Evolutionary conservation across 257 asterid genomes (phyloP), one percentile per base, ranked within the genome.

Genomic region (Eucommia ulmoides): DNA sequence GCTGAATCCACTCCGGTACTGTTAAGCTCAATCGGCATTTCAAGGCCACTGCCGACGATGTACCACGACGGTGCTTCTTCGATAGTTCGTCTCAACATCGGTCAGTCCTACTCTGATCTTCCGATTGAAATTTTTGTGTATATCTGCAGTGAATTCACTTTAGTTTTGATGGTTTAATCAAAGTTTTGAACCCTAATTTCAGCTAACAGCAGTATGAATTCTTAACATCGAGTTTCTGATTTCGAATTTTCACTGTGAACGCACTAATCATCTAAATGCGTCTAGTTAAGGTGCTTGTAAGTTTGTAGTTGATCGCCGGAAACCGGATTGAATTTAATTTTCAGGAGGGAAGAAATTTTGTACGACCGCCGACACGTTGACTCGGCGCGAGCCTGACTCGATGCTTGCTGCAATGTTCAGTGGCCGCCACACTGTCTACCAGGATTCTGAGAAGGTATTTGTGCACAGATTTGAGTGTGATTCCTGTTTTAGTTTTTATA

Each of bases 321-420:
- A 18, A 0, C n/a, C 8, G 19, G 8, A 24, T 24, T 22, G 19
- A n/a, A 19, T 2, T 18, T 24, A 29, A 51, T 46, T 41, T 49
- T 48, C 33, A 80, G 96, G 97, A 53, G 97, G 94, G 56, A 82
- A 76, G 67, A 88, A 84, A 67, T 88, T 77, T 50, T 75, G 87
- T 66, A 88, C 97, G 3, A 88, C 95, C 18, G 55, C 71, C 47
- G 95, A 79, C 72, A 84, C 97, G 6, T 62, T 88, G 75, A 81
- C 94, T 20, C 87, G 72, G 59, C 77, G 95, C 19, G 95, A 88
- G 65, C 95, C 97, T 23, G 77, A 81, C 47, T 88, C 95, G 41
- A 88, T 88, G 95, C 94, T 88, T 56, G 88, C 94, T 8, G 97
- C 94, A 22, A 88, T 88, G 94, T 88, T 84, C 72, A 88, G 97